Percentiles rank a stretch among this genome's conserved stretches.
Evolutionary conservation across 192 early-diverging fungal species (phyloP).

Genomic region (Coemansia sp.): DNA sequence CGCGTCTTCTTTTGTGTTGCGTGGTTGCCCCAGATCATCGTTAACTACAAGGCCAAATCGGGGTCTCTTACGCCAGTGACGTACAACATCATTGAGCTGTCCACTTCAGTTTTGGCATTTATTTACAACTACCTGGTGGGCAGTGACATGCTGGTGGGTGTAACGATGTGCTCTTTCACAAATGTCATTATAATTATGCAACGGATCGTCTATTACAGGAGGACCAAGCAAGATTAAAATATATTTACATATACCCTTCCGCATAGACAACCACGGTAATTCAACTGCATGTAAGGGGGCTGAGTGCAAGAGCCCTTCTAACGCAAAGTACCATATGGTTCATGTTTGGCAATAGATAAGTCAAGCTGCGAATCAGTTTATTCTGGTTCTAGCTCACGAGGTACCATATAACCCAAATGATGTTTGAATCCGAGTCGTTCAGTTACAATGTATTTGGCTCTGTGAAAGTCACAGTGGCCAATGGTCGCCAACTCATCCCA

Average conservation of each 20-base stretch:
- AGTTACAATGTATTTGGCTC: neutral
- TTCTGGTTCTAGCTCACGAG: too few relatives aligned
- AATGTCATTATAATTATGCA: conserved; percentile 1
- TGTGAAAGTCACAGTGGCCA: neutral
- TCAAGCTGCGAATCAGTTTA: too few relatives aligned
- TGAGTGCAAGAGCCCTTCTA: too few relatives aligned
- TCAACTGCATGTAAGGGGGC: too few relatives aligned
- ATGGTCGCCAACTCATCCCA: neutral
- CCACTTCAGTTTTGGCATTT: neutral
- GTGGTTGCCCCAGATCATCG: conserved; percentile 15
- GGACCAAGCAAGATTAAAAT: neutral
- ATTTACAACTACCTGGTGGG: neutral
- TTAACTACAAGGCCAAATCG: conserved; percentile 4
- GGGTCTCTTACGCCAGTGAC: conserved; percentile 4
- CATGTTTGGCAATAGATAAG: too few relatives aligned
- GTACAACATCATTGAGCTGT: neutral
- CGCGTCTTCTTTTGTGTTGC: neutral
- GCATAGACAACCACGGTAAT: too few relatives aligned
- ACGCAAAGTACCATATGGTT: too few relatives aligned
- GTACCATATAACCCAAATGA: neutral
- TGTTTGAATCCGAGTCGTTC: neutral
- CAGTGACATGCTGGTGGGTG: neutral
- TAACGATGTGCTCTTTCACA: neutral
- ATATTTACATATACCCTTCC: neutral
- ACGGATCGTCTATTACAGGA: conserved; percentile 13